These are phyloP conservation scores for Magnolia changhungtana DNA, from an alignment of 164 flowering plant genomes.

Conservation along the genomic window DNA sequence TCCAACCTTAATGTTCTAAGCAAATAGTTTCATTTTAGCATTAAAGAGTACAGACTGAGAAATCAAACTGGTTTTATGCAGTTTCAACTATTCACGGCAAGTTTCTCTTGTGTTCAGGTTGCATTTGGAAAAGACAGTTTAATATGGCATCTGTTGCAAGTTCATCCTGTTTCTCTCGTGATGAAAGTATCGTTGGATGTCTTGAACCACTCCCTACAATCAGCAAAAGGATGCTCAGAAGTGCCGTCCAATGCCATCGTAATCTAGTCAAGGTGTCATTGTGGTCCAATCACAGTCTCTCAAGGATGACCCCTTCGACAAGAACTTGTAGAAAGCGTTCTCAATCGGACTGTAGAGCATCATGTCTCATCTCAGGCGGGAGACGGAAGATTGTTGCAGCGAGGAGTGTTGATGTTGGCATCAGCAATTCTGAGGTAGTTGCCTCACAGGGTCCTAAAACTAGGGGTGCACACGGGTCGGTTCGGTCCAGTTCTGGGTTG, in stretches of 20 bases:
- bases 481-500: too few species aligned
- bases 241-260: constrained; percentile 12
- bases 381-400: constrained; percentile 14
- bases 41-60: background rate
- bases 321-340: constrained; percentile 12
- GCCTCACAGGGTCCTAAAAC: background rate
- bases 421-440: constrained; percentile 29
- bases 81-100: background rate
- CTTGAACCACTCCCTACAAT: constrained; percentile 14
- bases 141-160: constrained; percentile 40
- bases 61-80: background rate
- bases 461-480: too few species aligned
- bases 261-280: constrained; percentile 21
- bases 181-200: constrained; percentile 18
- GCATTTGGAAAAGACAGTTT: constrained; percentile 11
- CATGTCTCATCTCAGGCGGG: constrained; percentile 9
- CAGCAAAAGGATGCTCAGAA: constrained; percentile 13
- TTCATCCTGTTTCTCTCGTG: constrained; percentile 24
- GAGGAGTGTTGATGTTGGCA: background rate
- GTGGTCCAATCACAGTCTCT: constrained; percentile 17
- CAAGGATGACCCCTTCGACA: constrained; percentile 13
- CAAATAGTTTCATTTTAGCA: background rate
- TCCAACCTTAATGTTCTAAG: background rate
- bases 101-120: constrained; percentile 18
- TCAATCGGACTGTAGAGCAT: constrained; percentile 15